Base-by-base conservation (phyloP, 208 protist species). In the Borovskyia barvae region DNA sequence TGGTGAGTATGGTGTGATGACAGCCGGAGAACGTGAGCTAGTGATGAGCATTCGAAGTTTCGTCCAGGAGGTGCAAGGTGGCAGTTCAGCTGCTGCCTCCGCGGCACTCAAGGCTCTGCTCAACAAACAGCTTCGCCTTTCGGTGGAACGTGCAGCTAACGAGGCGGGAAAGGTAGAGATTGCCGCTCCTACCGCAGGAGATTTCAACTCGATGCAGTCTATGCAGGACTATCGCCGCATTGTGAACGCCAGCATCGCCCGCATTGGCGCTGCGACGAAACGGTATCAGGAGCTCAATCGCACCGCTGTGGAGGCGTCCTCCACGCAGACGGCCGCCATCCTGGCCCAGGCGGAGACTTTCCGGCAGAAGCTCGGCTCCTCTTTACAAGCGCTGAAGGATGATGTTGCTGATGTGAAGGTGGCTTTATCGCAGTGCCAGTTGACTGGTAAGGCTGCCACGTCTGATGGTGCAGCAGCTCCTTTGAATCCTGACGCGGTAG, bases 21-120 rank as follows among this genome's bases (percentile, higher is more conserved):
- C 75, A 11, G 66, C 79, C 36, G 49, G 60, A 12, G 84, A 95
- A 70, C 72, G 64, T 12, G 72, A 87, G 45, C 50, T 93, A 2
- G 28, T 95, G 20, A 66, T 81, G 19, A 66, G 79, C 63, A 92
- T 95, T 29, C 72, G 60, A 48, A 72, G 59, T 47, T 76, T 91
- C 39, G 75, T 91, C 15, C 79, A 88, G 32, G 77, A 89, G 56
- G 67, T 87, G 46, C 76, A 90, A 49, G 55, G 72, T 24, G 63
- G 63, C 41, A 86, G 74, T 30, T 72, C 72, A 11, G 69, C 77
- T 1, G 78, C 82, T 12, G 73, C 85, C 15, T 57, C 70, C 15
- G 66, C 72, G 29, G 70, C 74, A 15, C 66, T 94, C 33, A 92
- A 90, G 70, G 41, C 65, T 32, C 68, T 87, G 2, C 73, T 94